Evolutionary conservation across 257 asterid genomes (phyloP).

Genomic region (Nicotiana paniculata): DNA sequence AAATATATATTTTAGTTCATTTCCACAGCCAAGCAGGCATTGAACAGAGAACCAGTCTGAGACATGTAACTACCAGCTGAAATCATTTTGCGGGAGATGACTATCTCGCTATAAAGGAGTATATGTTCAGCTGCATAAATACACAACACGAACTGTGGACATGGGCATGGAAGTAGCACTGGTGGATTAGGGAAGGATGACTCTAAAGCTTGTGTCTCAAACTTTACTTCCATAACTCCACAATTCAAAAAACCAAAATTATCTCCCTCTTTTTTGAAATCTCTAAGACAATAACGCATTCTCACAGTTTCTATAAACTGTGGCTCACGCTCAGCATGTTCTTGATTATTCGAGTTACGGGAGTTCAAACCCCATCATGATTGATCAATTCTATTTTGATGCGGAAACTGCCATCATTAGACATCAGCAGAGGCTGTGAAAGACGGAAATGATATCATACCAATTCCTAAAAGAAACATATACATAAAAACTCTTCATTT

Average conservation of each 20-base stretch:
- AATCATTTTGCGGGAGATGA: not conserved
- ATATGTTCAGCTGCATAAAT: not conserved
- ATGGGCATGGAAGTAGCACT: not conserved
- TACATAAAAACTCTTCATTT: slow-evolving; percentile 1
- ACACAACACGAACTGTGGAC: not conserved
- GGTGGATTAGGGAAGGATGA: not conserved
- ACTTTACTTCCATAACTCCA: not conserved
- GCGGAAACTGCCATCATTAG: not conserved
- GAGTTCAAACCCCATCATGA: slow-evolving; percentile 16
- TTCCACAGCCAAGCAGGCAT: not conserved
- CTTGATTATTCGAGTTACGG: not conserved
- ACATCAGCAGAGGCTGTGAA: slow-evolving; percentile 8
- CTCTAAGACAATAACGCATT: not conserved
- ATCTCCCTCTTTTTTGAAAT: not conserved
- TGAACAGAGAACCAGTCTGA: not conserved
- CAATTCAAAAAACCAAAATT: not conserved
- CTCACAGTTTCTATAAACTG: not conserved
- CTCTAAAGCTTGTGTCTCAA: not conserved
- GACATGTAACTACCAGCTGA: not conserved
- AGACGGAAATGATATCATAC: not conserved
- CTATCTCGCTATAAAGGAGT: not conserved
- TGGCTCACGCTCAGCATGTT: not conserved
- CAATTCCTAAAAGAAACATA: slow-evolving; percentile 20
- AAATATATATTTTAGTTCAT: not conserved
- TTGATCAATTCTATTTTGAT: slow-evolving; percentile 25